Conservation (phyloP, 2,329 filamentous ascomycete genomes). For the Chaetomium olivaceum region DNA sequence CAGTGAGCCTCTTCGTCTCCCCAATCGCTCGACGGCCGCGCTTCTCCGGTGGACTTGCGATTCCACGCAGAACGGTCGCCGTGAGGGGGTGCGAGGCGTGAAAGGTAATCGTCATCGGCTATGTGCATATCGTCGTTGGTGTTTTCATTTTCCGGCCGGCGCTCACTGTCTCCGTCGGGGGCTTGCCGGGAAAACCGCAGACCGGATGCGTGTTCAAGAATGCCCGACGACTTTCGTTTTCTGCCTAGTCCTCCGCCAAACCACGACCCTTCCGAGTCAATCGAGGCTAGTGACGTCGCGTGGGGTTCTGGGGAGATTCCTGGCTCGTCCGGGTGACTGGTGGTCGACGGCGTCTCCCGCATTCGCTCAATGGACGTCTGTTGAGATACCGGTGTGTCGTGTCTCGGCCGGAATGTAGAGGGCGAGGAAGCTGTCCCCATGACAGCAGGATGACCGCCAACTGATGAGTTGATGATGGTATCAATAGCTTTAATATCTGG, state of each 20-base stretch:
- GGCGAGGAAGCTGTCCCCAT: constrained; percentile 38
- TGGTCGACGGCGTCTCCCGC: constrained; percentile 49
- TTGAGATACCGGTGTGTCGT: constrained; percentile 51
- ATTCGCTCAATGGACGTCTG: constrained; percentile 45
- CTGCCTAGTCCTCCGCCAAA: constrained; percentile 68
- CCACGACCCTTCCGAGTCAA: constrained; percentile 96
- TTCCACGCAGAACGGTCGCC: constrained; percentile 34
- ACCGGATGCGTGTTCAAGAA: constrained; percentile 35
- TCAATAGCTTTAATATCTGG: constrained; percentile 60
- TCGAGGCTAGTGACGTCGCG: constrained; percentile 86
- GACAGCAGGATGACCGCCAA: constrained; percentile 20
- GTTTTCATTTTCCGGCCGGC: constrained; percentile 44
- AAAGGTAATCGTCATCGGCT: constrained; percentile 74
- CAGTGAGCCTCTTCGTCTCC: constrained; percentile 54
- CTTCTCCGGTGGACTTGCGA: constrained; percentile 51
- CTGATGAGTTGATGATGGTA: constrained; percentile 33
- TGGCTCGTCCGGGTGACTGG: constrained; percentile 42
- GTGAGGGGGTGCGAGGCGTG: constrained; percentile 46
- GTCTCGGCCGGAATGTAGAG: constrained; percentile 25
- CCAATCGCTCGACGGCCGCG: constrained; percentile 60
- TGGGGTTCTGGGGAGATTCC: constrained; percentile 60
- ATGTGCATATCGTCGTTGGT: constrained; percentile 65
- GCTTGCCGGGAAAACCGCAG: constrained; percentile 43
- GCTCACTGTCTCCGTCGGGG: constrained; percentile 42
- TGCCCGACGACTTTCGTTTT: constrained; percentile 46